Conservation (phyloP, 1,139 yeast species). For the Magnusiomyces starmeri region DNA sequence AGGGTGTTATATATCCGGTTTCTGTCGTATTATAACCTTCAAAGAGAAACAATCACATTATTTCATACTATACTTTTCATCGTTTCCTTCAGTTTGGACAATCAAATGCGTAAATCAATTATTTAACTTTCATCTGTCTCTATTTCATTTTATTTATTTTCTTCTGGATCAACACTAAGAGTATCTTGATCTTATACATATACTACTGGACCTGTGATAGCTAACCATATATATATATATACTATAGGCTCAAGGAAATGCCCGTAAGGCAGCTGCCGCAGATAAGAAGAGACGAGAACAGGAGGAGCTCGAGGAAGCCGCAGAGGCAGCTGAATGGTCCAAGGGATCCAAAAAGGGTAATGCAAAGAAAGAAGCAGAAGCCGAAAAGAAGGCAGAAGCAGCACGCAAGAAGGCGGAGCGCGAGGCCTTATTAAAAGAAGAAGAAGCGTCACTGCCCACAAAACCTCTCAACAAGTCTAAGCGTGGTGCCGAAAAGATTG, state of each 20-base stretch:
- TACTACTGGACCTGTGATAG: neutral
- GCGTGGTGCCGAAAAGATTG: conserved; percentile 67
- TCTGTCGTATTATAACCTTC: too few relatives aligned
- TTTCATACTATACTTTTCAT: too few relatives aligned
- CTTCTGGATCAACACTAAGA: neutral
- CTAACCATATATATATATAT: neutral
- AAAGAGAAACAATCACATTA: too few relatives aligned
- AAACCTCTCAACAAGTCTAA: conserved; percentile 49
- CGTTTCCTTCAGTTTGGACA: too few relatives aligned
- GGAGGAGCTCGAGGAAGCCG: conserved; percentile 42
- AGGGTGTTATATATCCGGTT: too few relatives aligned
- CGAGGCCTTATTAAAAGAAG: conserved; percentile 46
- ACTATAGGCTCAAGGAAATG: conserved; percentile 53
- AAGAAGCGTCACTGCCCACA: conserved; percentile 54
- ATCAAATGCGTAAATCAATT: neutral
- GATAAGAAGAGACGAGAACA: conserved; percentile 53
- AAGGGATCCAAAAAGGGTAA: conserved; percentile 65
- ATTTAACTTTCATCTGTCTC: neutral
- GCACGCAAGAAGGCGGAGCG: conserved; percentile 39
- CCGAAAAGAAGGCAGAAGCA: conserved; percentile 37
- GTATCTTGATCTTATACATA: too few relatives aligned
- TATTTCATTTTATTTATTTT: neutral
- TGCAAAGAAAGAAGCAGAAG: conserved; percentile 56
- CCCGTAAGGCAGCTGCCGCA: conserved; percentile 62
- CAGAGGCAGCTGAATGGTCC: conserved; percentile 62